Evolutionary conservation across 2,329 filamentous ascomycete species (phyloP).

Genomic region (Domatiomyces catenatus): DNA sequence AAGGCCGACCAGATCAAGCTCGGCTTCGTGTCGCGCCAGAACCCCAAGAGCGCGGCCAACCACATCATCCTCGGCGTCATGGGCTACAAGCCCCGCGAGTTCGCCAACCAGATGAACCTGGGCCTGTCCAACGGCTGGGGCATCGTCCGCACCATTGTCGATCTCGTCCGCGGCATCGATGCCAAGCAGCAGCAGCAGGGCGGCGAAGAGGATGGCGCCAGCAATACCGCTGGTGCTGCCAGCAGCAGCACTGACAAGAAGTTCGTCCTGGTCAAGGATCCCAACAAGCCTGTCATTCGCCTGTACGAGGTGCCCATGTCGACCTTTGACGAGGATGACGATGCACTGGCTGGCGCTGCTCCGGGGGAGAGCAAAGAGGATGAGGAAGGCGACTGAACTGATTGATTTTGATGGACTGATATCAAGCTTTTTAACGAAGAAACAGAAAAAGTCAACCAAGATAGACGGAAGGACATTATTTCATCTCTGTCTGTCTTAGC

Average conservation of each 20-base stretch:
- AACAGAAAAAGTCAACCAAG: too few relatives aligned
- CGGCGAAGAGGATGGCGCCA: constrained; percentile 27
- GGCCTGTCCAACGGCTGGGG: constrained; percentile 96
- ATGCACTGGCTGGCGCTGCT: constrained; percentile 39
- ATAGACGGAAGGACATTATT: too few relatives aligned
- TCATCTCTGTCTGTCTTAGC: too few relatives aligned
- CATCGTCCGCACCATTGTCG: constrained; percentile 93
- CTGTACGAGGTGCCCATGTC: constrained; percentile 78
- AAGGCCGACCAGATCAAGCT: constrained; percentile 99
- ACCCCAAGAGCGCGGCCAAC: constrained; percentile 81
- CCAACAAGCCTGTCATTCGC: constrained; percentile 89
- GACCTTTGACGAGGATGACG: constrained; percentile 81
- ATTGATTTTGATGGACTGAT: neutral
- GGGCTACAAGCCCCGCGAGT: constrained; percentile 95
- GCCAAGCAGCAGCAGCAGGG: too few relatives aligned
- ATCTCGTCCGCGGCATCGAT: constrained; percentile 42
- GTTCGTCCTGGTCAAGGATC: constrained; percentile 57
- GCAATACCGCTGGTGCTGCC: too few relatives aligned
- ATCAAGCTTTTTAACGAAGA: neutral
- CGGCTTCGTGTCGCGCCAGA: constrained; percentile 88
- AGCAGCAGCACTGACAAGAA: constrained; percentile 27
- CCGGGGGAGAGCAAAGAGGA: constrained; percentile 42
- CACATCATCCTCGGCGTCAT: constrained; percentile 92
- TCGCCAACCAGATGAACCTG: constrained; percentile 94
- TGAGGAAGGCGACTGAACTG: constrained; percentile 18